phyloP scores from a whole-genome alignment of 768 basidiomycete species.

The Phylloporus rhodoxanthus region DNA sequence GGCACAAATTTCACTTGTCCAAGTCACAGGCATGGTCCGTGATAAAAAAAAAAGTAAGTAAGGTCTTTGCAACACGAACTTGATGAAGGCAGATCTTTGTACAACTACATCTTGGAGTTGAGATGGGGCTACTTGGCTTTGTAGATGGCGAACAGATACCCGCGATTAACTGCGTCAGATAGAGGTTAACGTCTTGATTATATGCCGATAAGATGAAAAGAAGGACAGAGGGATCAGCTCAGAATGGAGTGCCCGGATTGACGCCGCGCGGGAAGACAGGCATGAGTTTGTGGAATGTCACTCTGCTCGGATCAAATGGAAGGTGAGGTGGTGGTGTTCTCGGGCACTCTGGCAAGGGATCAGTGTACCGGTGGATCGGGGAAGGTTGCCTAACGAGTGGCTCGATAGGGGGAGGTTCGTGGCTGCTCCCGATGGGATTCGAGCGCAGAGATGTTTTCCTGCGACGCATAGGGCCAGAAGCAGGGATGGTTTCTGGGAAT shows the following conservation, averaged over 20 bases:
- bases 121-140: conserved; percentile 22
- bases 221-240: conserved; percentile 5
- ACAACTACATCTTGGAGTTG: conserved; percentile 25
- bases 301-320: conserved; percentile 42
- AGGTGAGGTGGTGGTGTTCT: conserved; percentile 32
- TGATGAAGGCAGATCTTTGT: conserved; percentile 19
- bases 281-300: conserved; percentile 58
- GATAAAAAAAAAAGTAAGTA: conserved; percentile 15
- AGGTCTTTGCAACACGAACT: conserved; percentile 14
- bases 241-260: conserved; percentile 11
- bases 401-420: conserved; percentile 11
- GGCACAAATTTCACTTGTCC: conserved; percentile 22
- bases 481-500: conserved; percentile 21
- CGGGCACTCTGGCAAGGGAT: conserved; percentile 17
- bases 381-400: conserved; percentile 15
- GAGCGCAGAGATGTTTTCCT: conserved; percentile 50
- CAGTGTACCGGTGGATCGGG: conserved; percentile 29
- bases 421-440: conserved; percentile 37
- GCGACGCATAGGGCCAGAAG: conserved; percentile 53
- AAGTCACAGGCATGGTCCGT: conserved; percentile 29
- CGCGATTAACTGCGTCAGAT: conserved; percentile 29
- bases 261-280: conserved; percentile 41
- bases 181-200: conserved; percentile 24
- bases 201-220: conserved; percentile 25
- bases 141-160: conserved; percentile 17